Evolutionary conservation across 1,139 yeast genomes (phyloP).

Genomic region (Diutina pseudorugosa): DNA sequence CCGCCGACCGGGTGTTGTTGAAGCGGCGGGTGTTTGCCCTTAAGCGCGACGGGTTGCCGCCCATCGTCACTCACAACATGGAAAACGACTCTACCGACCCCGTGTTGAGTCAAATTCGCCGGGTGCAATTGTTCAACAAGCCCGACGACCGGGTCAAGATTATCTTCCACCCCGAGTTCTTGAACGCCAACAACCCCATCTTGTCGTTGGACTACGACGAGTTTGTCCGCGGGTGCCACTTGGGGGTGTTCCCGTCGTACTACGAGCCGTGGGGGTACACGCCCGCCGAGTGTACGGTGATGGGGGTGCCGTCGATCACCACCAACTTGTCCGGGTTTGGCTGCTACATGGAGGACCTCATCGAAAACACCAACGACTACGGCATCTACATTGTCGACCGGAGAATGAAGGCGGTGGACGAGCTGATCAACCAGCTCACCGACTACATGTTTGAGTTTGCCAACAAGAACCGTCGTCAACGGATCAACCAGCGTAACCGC

Average conservation of each 20-base stretch:
- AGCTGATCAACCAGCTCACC: slow-evolving; percentile 81
- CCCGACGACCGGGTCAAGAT: slow-evolving; percentile 89
- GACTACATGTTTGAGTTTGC: slow-evolving; percentile 86
- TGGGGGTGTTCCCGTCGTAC: slow-evolving; percentile 97
- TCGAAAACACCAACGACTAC: slow-evolving; percentile 88
- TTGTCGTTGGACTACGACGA: slow-evolving; percentile 92
- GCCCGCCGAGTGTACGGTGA: slow-evolving; percentile 97
- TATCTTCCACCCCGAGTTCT: slow-evolving; percentile 94
- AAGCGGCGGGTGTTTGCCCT: slow-evolving; percentile 91
- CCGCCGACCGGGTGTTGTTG: slow-evolving; percentile 79
- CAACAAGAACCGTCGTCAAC: slow-evolving; percentile 84
- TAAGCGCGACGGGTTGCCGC: slow-evolving; percentile 81
- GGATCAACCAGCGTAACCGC: slow-evolving; percentile 95
- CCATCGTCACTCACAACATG: slow-evolving; percentile 98
- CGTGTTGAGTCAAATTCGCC: slow-evolving; percentile 79
- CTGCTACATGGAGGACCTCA: slow-evolving; percentile 95
- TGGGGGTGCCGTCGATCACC: slow-evolving; percentile 99
- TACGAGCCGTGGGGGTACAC: slow-evolving; percentile 99
- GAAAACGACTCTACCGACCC: slow-evolving; percentile 87
- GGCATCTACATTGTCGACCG: slow-evolving; percentile 97
- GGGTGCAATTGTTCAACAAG: slow-evolving; percentile 81
- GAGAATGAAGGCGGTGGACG: slow-evolving; percentile 87
- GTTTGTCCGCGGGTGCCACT: slow-evolving; percentile 94
- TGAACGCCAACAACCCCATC: slow-evolving; percentile 90
- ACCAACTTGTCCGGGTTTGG: slow-evolving; percentile 96